Percentiles rank a stretch among this genome's conserved stretches.
Evolutionary conservation across 2,329 filamentous ascomycete genomes (phyloP).

Genomic region (Macrophomina phaseolina): DNA sequence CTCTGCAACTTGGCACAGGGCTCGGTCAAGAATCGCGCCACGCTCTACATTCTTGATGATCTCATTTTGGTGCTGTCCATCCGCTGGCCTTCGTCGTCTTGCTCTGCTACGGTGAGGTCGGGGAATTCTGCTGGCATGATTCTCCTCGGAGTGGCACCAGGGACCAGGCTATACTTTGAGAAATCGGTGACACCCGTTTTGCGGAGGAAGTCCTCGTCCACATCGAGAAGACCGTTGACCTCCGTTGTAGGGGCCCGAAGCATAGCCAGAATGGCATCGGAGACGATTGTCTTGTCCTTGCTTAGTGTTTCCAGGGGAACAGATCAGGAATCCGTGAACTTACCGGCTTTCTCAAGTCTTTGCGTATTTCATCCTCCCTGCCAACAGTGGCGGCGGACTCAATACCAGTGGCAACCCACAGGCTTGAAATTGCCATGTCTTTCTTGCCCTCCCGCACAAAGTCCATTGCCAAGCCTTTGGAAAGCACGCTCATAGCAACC

Average conservation of each 20-base stretch:
- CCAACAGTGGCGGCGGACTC: slow-evolving; percentile 75
- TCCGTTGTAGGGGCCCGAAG: slow-evolving; percentile 62
- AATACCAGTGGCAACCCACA: slow-evolving; percentile 83
- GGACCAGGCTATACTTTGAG: slow-evolving; percentile 71
- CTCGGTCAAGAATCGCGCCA: neutral
- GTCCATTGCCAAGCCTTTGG: slow-evolving; percentile 83
- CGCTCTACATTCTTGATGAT: slow-evolving; percentile 29
- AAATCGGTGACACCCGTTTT: slow-evolving; percentile 73
- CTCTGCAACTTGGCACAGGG: slow-evolving; percentile 13
- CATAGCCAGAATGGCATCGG: slow-evolving; percentile 78
- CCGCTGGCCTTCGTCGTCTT: slow-evolving; percentile 77
- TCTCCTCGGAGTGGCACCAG: slow-evolving; percentile 67
- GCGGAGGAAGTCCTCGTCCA: slow-evolving; percentile 83
- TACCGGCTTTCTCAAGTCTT: slow-evolving; percentile 68
- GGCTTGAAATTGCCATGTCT: slow-evolving; percentile 77
- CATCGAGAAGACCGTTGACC: slow-evolving; percentile 74
- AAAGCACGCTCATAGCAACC: slow-evolving; percentile 80
- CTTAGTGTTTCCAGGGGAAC: slow-evolving; percentile 20
- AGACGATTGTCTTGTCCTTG: slow-evolving; percentile 67
- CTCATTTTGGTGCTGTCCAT: slow-evolving; percentile 64
- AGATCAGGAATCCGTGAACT: slow-evolving; percentile 28
- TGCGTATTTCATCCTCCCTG: slow-evolving; percentile 51
- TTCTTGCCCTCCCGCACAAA: slow-evolving; percentile 68
- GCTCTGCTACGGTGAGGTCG: slow-evolving; percentile 73
- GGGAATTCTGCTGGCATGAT: slow-evolving; percentile 80